These are phyloP conservation scores for Vigna mungo DNA, from an alignment of 306 rosid genomes.

Conservation along the genomic window DNA sequence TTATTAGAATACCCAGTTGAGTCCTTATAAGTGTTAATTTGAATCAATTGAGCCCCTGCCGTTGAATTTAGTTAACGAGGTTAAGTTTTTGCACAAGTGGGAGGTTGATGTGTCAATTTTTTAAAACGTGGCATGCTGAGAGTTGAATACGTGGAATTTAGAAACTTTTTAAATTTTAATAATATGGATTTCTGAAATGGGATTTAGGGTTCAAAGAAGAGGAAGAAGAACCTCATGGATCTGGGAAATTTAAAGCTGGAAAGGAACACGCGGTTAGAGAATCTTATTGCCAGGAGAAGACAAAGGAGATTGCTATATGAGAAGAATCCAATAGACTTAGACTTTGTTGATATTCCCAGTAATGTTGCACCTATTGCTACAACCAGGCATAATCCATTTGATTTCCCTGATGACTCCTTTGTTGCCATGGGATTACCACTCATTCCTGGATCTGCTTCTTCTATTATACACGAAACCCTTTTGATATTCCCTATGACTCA, in stretches of 20 bases:
- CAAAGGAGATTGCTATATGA: slow-evolving; percentile 74
- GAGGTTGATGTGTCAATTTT: too few species aligned
- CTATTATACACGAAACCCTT: slow-evolving; percentile 86
- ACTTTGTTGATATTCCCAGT: slow-evolving; percentile 63
- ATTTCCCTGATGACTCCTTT: slow-evolving; percentile 69
- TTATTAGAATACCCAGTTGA: too few species aligned
- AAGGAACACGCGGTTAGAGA: too few species aligned
- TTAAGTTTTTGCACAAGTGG: too few species aligned
- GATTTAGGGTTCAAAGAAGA: slow-evolving; percentile 32
- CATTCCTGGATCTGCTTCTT: slow-evolving; percentile 98
- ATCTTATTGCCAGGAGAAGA: slow-evolving; percentile 89
- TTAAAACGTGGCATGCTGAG: too few species aligned
- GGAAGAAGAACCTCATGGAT: slow-evolving; percentile 95
- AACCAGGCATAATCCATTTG: slow-evolving; percentile 79
- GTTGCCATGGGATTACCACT: slow-evolving; percentile 76
- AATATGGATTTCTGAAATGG: too few species aligned
- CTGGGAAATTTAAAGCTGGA: slow-evolving; percentile 85
- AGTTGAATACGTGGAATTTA: too few species aligned
- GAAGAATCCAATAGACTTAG: slow-evolving; percentile 90
- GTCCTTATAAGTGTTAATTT: too few species aligned
- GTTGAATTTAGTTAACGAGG: too few species aligned
- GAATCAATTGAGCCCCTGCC: too few species aligned
- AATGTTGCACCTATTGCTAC: slow-evolving; percentile 74
- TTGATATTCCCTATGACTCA: slow-evolving; percentile 89
- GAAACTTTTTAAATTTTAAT: too few species aligned